Conservation (phyloP, 2,329 filamentous ascomycete genomes). For the Aspergillus thermomutatus region DNA sequence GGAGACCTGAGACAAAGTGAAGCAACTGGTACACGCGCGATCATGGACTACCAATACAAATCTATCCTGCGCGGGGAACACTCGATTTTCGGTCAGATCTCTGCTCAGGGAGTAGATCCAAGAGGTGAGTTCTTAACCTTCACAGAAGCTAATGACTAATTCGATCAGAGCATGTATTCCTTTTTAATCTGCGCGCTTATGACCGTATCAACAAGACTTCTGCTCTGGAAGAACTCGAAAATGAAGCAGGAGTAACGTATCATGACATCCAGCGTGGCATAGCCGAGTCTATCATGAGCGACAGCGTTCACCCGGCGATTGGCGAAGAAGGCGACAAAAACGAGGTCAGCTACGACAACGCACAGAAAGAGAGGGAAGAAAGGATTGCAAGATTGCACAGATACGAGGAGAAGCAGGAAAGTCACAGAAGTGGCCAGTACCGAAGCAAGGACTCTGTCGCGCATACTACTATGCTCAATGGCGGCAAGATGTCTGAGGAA, state of each 20-base stretch:
- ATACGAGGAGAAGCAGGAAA: conserved; percentile 19
- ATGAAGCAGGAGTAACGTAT: conserved; percentile 78
- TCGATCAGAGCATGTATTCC: conserved; percentile 68
- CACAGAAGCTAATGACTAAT: conserved; percentile 35
- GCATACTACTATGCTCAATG: conserved; percentile 75
- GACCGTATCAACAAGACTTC: conserved; percentile 85
- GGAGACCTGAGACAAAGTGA: conserved; percentile 82
- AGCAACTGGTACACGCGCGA: conserved; percentile 81
- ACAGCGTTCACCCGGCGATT: conserved; percentile 58
- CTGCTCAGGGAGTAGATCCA: conserved; percentile 71
- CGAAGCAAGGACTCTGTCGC: conserved; percentile 58
- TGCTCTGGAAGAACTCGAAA: conserved; percentile 69
- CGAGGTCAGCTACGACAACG: conserved; percentile 37
- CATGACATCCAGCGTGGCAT: conserved; percentile 82
- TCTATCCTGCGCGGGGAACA: conserved; percentile 88
- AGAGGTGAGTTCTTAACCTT: conserved; percentile 31
- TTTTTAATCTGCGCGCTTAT: conserved; percentile 91
- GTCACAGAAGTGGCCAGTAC: conserved; percentile 17
- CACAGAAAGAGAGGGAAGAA: conserved; percentile 38
- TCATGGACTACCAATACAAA: conserved; percentile 99
- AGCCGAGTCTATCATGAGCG: conserved; percentile 81
- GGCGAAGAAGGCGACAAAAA: conserved; percentile 45
- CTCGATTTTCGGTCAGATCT: conserved; percentile 80
- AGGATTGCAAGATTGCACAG: conserved; percentile 38
- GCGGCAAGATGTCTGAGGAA: conserved; percentile 64